Percentiles rank a stretch among this genome's conserved stretches.
These are phyloP conservation scores for Pueraria montana DNA, from an alignment of 306 rosid genomes.

Conservation along the genomic window DNA sequence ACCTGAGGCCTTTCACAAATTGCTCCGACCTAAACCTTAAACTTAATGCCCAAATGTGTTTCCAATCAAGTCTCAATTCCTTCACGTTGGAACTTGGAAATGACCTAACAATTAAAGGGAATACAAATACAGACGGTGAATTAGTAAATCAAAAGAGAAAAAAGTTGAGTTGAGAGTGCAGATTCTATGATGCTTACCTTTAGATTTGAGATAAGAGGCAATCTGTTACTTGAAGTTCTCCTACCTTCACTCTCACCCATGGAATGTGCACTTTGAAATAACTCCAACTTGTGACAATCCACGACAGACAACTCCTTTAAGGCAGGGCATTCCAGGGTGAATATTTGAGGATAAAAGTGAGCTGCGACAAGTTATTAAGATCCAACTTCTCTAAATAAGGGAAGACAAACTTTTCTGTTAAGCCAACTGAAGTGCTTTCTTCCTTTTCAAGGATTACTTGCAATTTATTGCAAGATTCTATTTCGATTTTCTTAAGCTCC, in stretches of 20 bases:
- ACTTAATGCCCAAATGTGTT: neutral
- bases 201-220: neutral
- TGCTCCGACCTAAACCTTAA: no score
- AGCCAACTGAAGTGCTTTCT: neutral
- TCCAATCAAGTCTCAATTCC: neutral
- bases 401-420: neutral
- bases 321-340: neutral
- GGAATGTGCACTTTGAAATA: neutral
- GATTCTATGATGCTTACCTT: neutral
- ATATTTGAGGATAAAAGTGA: slow-evolving; percentile 8
- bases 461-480: no score
- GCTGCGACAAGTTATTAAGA: neutral
- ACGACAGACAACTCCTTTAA: rapidly evolving
- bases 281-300: neutral
- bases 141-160: neutral
- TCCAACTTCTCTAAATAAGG: neutral
- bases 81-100: neutral
- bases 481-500: no score
- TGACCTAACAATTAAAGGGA: neutral
- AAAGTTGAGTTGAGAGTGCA: neutral
- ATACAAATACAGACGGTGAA: neutral
- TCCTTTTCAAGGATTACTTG: no score
- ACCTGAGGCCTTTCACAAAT: no score
- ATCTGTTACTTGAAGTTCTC: no score
- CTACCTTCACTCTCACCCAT: no score